Base-by-base conservation (phyloP, 139 green algal species). In the Chlamydomonas eustigma region DNA sequence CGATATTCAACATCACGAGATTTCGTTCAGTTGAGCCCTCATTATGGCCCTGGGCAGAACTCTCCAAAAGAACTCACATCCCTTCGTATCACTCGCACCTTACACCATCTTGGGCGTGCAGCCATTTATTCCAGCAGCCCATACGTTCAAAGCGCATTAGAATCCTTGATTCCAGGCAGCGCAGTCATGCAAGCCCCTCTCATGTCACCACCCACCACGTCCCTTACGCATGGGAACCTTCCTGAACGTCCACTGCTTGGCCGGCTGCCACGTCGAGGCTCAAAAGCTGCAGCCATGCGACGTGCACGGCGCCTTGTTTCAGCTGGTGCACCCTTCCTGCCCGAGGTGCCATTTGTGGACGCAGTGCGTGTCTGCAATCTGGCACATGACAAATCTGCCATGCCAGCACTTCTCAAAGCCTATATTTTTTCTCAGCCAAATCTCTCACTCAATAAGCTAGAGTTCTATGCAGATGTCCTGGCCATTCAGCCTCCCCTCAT, bases 301-400 rank as follows among this genome's bases (percentile, higher is more conserved):
- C 76, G 80, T 4, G 80, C 80, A 6, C 78, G 79, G 80, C 76
- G 76, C 2, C 51, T 80, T 1, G 37, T 85, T 1, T 74, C 76
- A 18, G 38, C 71, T 18, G 38, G 64, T 35, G 38, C 75, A 25
- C 50, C 64, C 1, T 73, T 74, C 72, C 31, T 63, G 1, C 12
- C 37, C 18, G 80, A 85, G 80, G 80, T 85, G 33, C 80, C 80
- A 2, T 82, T 85, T 31, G 12, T 36, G 0, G 80, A 85, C 37
- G 76, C 80, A 4, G 65, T 85, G 65, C 80, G 80, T 0, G 80
- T 85, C 65, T 78, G 69, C 38, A 76, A 79, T 51, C 51, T 80
- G 37, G 37, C 76, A 31, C 37, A 69, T 1, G 80, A 82, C 65
- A 65, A 30, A 22, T 22, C 12, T 1, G 72, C 72, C 32, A 36